Percentiles rank a stretch among this genome's conserved stretches.
phyloP scores from a whole-genome alignment of 106 monocot genomes.

The Dactylorhiza incarnata region DNA sequence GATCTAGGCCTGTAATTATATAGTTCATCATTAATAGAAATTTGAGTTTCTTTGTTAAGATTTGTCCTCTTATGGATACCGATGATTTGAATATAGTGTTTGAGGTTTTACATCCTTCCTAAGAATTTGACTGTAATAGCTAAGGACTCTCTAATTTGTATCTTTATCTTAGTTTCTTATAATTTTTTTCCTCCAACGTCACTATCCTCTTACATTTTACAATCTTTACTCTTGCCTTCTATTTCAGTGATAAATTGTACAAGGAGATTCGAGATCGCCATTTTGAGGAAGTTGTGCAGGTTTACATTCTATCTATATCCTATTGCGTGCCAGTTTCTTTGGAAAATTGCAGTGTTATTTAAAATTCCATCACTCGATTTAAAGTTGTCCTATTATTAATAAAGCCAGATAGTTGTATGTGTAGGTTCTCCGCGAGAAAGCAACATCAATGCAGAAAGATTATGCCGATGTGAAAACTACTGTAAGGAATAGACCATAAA shows the following conservation, averaged over 20 bases:
- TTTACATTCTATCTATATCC: slow-evolving; percentile 11
- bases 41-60: too few relatives aligned
- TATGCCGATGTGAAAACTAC: slow-evolving; percentile 89
- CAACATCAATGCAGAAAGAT: slow-evolving; percentile 95
- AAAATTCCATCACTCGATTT: not conserved
- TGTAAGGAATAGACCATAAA: slow-evolving; percentile 32
- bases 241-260: slow-evolving; percentile 89
- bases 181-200: not conserved
- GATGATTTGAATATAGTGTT: too few relatives aligned
- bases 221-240: not conserved
- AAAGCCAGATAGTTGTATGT: slow-evolving; percentile 13
- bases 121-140: too few relatives aligned
- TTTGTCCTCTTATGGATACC: too few relatives aligned
- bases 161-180: too few relatives aligned
- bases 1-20: too few relatives aligned
- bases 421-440: slow-evolving; percentile 89
- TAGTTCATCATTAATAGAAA: too few relatives aligned
- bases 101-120: too few relatives aligned
- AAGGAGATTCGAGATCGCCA: slow-evolving; percentile 94
- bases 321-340: not conserved
- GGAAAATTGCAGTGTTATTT: not conserved
- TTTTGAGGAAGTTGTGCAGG: slow-evolving; percentile 99
- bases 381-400: not conserved
- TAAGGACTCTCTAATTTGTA: too few relatives aligned
- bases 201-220: not conserved